Evolutionary conservation across 805 yeast genomes (phyloP).

Genomic region (Scheffersomyces ergatensis): DNA sequence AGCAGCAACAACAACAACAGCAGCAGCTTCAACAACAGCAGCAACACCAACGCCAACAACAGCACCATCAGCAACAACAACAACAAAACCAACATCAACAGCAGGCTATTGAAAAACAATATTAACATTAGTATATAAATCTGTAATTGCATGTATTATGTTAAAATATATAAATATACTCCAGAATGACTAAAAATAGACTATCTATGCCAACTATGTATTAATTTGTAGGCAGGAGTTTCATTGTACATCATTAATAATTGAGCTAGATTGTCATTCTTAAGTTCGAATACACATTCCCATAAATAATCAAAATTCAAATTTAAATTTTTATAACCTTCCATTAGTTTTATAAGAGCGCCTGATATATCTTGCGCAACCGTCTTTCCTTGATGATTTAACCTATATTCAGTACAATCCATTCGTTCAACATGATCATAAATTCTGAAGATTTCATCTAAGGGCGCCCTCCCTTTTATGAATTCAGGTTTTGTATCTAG

Average conservation of each 20-base stretch:
- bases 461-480: background rate
- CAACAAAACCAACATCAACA: background rate
- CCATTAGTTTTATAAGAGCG: slow-evolving; percentile 1
- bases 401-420: slow-evolving; percentile 1
- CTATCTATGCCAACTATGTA: background rate
- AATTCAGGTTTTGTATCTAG: background rate
- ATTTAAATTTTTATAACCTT: background rate
- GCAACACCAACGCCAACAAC: slow-evolving; percentile 5
- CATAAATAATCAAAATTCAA: slow-evolving; percentile 3
- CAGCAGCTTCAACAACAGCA: slow-evolving; percentile 6
- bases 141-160: background rate
- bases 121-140: background rate
- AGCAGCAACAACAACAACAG: slow-evolving; percentile 9
- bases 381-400: background rate
- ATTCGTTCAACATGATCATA: slow-evolving; percentile 1
- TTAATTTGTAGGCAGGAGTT: slow-evolving; percentile 5
- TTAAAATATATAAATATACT: background rate
- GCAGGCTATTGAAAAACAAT: background rate
- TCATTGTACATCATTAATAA: slow-evolving; percentile 2
- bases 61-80: slow-evolving; percentile 5
- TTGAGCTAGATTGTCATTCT: slow-evolving; percentile 4
- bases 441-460: slow-evolving; percentile 4
- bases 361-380: slow-evolving; percentile 2
- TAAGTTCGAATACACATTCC: slow-evolving; percentile 5
- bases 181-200: no score